Base-by-base conservation (phyloP, 2,329 filamentous ascomycete species). In the Xylaria sp. region DNA sequence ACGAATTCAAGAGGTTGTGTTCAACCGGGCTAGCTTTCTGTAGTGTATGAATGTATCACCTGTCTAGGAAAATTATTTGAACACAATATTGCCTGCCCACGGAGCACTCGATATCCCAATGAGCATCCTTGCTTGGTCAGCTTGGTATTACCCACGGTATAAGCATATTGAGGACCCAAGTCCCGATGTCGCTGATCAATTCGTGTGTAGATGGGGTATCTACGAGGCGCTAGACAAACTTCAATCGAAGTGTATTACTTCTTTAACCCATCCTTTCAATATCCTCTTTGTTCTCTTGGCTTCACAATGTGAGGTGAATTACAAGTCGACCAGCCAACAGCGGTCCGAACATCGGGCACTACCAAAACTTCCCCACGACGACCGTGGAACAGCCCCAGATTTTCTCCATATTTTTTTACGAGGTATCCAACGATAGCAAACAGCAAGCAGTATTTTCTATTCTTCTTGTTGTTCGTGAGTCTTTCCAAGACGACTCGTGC, bases 181-280 rank as follows among this genome's bases (percentile, higher is more conserved):
- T 39, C 58, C 64, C 64, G 64, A 66, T 62, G 52, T 66, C 64
- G 64, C 63, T 60, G 39, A 2, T 60, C 34, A 20, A 32, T 57
- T 28, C n/a, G n/a, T 28, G 55, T 23, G 15, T 20, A 28, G 15
- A 57, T 57, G 36, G 55, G 18, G 34, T 13, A 5, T 25, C 7
- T 36, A 41, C 53, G 18, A 39, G 20, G 53, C 32, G 20, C 34
- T 56, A 25, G 20, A 56, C n/a, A 41, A 15, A 34, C 32, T 36
- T 55, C 18, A 23, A 34, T 25, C 15, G 4, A 52, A 36, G 30
- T 55, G 34, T 39, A 39, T 41, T 15, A 39, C 34, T 18, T 55
- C 25, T 25, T 25, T 41, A 1, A 5, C 34, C 8, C 23, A 10
- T 25, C 8, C 20, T 57, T 8, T 28, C 20, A 18, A 34, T 23